A percentile compares a stretch with the other conserved stretches of the same genome.
Evolutionary conservation across 2,329 filamentous ascomycete species (phyloP).

Genomic region (Hypoxylon sp.): DNA sequence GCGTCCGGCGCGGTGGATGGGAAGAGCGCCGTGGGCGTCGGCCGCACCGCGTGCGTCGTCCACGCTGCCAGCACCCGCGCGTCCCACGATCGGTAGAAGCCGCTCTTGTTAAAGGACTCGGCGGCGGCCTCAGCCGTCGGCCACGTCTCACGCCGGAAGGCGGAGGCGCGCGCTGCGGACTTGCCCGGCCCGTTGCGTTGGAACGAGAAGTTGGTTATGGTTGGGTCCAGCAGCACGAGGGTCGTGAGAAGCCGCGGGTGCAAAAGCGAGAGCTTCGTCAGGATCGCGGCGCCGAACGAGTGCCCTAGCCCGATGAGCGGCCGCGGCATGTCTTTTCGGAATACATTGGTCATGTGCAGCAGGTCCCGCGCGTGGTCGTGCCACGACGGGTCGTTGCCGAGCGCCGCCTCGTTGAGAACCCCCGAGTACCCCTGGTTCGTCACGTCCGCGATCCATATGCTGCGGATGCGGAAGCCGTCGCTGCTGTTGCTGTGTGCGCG

Average conservation of each 20-base stretch:
- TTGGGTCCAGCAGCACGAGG: slow-evolving; percentile 86
- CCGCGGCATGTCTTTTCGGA: slow-evolving; percentile 82
- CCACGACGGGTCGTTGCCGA: slow-evolving; percentile 93
- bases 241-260: slow-evolving; percentile 85
- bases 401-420: slow-evolving; percentile 78
- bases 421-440: slow-evolving; percentile 86
- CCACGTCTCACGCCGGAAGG: slow-evolving; percentile 84
- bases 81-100: slow-evolving; percentile 89
- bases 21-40: slow-evolving; percentile 75
- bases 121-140: slow-evolving; percentile 79
- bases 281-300: slow-evolving; percentile 85
- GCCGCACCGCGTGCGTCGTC: slow-evolving; percentile 81
- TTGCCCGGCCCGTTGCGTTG: slow-evolving; percentile 56
- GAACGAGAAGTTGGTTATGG: slow-evolving; percentile 71
- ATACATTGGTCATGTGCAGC: slow-evolving; percentile 86
- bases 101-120: slow-evolving; percentile 74
- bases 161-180: slow-evolving; percentile 72
- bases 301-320: slow-evolving; percentile 90
- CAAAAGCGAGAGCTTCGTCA: slow-evolving; percentile 79
- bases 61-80: slow-evolving; percentile 81
- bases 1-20: slow-evolving; percentile 59
- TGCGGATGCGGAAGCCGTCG: slow-evolving; percentile 77
- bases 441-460: slow-evolving; percentile 93
- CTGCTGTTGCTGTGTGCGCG: slow-evolving; percentile 45
- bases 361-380: slow-evolving; percentile 88